Evolutionary conservation across 2,329 filamentous ascomycete species (phyloP).

Genomic region (Trichophyton benhamiae): DNA sequence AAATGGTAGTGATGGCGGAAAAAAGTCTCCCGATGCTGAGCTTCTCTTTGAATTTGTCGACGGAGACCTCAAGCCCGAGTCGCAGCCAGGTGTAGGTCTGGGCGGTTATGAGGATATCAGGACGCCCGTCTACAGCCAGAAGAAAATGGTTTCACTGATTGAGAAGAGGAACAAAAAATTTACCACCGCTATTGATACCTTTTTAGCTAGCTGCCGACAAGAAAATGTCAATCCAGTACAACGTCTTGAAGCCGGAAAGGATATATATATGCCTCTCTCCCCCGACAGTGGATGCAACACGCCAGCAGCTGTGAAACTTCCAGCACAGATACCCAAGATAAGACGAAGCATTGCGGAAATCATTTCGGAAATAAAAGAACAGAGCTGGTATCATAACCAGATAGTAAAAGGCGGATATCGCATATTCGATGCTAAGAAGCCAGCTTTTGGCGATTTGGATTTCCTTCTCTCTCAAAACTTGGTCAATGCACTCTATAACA

Average conservation of each 20-base stretch:
- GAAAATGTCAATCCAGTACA: constrained; percentile 55
- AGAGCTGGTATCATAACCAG: constrained; percentile 81
- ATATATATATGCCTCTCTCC: constrained; percentile 51
- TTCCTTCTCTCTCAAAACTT: constrained; percentile 81
- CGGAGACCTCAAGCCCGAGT: constrained; percentile 67
- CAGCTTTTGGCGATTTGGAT: constrained; percentile 69
- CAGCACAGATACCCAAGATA: constrained; percentile 63
- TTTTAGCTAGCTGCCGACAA: constrained; percentile 60
- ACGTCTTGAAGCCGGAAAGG: constrained; percentile 47
- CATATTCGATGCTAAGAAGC: constrained; percentile 73
- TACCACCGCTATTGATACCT: constrained; percentile 59
- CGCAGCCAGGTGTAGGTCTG: constrained; percentile 49
- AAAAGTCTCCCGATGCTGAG: constrained; percentile 47
- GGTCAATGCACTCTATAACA: constrained; percentile 94
- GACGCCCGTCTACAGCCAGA: constrained; percentile 86
- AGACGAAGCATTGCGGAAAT: constrained; percentile 74
- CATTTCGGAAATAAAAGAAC: constrained; percentile 64
- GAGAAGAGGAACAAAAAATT: constrained; percentile 84
- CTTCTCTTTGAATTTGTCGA: constrained; percentile 88
- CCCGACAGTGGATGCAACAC: constrained; percentile 30
- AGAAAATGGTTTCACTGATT: constrained; percentile 79
- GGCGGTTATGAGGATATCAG: constrained; percentile 67
- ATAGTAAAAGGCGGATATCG: constrained; percentile 88
- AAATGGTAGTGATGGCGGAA: constrained; percentile 22
- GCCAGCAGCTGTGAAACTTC: constrained; percentile 41